Conservation (phyloP, 208 protist genomes). For the Phytomonas sp. region DNA sequence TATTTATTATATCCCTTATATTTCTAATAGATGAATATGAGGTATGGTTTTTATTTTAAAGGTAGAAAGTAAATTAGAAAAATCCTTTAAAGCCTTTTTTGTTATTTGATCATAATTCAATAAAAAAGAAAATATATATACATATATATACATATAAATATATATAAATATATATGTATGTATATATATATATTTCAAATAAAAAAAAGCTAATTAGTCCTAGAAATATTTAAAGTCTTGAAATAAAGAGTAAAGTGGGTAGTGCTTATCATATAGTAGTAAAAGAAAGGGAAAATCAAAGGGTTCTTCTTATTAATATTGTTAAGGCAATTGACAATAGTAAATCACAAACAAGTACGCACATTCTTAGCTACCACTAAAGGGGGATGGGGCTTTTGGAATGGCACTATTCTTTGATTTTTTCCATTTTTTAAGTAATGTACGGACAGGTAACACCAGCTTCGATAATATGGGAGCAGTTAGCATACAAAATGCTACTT, state of each 20-base stretch:
- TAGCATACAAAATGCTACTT: conserved; percentile 38
- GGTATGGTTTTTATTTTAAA: background rate
- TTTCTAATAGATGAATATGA: background rate
- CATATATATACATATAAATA: conserved; percentile 2
- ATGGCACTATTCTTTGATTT: conserved; percentile 9
- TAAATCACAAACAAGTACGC: background rate
- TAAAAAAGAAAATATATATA: conserved; percentile 4
- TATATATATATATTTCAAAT: conserved; percentile 8
- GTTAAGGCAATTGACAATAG: background rate
- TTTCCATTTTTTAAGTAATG: background rate
- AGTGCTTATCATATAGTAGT: background rate
- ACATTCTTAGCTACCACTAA: background rate
- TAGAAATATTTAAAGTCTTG: background rate
- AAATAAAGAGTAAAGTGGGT: background rate
- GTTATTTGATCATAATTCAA: background rate
- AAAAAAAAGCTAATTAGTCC: background rate
- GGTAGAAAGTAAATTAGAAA: conserved; percentile 2
- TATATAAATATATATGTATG: conserved; percentile 12
- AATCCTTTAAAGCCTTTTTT: background rate
- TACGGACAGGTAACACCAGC: background rate
- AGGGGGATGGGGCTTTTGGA: conserved; percentile 20
- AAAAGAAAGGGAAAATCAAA: background rate
- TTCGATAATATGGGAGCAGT: conserved; percentile 23
- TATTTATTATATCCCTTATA: background rate
- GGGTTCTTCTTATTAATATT: conserved; percentile 1